phyloP scores from a whole-genome alignment of 768 basidiomycete species.

The Podaxis sp. region DNA sequence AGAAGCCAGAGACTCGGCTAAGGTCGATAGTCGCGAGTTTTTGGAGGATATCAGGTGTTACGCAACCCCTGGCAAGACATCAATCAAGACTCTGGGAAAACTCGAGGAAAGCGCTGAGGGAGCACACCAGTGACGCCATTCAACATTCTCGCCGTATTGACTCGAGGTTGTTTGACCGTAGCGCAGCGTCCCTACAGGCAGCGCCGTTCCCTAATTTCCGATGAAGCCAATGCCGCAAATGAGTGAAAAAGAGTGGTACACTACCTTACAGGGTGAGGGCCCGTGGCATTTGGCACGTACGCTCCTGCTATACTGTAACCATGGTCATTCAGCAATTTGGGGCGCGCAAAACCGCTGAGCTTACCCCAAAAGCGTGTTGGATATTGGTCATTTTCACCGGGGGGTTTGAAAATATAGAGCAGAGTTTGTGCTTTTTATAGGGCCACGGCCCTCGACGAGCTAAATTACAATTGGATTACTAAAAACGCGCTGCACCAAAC shows the following conservation, averaged over 20 bases:
- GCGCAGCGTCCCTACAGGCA: slow-evolving; percentile 59
- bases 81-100: neutral
- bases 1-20: slow-evolving; percentile 49
- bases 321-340: neutral
- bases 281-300: slow-evolving; percentile 69
- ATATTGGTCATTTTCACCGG: slow-evolving; percentile 4
- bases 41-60: slow-evolving; percentile 54
- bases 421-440: too few species aligned
- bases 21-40: slow-evolving; percentile 43
- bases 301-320: slow-evolving; percentile 66
- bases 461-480: neutral
- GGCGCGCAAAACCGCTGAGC: neutral
- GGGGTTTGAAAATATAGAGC: neutral
- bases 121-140: slow-evolving; percentile 76
- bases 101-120: slow-evolving; percentile 1
- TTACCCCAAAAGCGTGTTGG: slow-evolving; percentile 14
- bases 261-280: slow-evolving; percentile 52
- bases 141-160: slow-evolving; percentile 58
- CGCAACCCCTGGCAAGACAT: slow-evolving; percentile 58
- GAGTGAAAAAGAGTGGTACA: neutral
- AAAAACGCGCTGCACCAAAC: slow-evolving; percentile 24
- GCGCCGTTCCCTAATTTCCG: slow-evolving; percentile 34
- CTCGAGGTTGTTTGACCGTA: slow-evolving; percentile 52
- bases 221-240: neutral
- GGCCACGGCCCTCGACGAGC: neutral